phyloP scores from a whole-genome alignment of 257 asterid genomes.

The Lantana camara region DNA sequence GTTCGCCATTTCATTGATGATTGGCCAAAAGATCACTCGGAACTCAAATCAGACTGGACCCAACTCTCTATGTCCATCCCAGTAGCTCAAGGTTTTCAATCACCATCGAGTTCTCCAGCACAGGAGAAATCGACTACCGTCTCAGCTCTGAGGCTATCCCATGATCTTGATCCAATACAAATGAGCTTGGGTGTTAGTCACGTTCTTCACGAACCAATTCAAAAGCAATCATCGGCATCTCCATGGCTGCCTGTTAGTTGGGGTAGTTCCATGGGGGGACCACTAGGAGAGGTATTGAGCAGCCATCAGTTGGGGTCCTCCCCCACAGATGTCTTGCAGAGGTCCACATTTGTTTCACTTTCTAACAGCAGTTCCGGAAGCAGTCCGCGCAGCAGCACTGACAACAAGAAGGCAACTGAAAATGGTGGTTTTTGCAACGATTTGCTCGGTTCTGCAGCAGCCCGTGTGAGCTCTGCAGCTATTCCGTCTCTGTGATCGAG shows the following conservation, averaged over 20 bases:
- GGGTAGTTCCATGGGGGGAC: constrained; percentile 83
- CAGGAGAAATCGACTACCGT: constrained; percentile 51
- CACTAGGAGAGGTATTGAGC: constrained; percentile 75
- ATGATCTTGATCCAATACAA: constrained; percentile 56
- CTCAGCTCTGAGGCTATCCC: constrained; percentile 56
- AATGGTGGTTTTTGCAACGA: constrained; percentile 41
- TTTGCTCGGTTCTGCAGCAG: constrained; percentile 39
- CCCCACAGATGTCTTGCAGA: constrained; percentile 78
- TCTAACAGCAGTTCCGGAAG: constrained; percentile 81
- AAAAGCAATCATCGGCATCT: constrained; percentile 38
- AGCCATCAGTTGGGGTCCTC: constrained; percentile 60
- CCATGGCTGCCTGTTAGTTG: constrained; percentile 68
- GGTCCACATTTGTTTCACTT: constrained; percentile 58
- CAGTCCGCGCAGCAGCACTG: constrained; percentile 49
- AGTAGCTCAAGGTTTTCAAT: constrained; percentile 53
- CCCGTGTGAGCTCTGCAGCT: constrained; percentile 43
- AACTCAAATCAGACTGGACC: constrained; percentile 79
- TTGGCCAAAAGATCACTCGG: constrained; percentile 62
- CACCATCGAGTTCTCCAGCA: constrained; percentile 56
- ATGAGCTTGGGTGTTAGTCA: constrained; percentile 60
- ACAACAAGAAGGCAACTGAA: constrained; percentile 47
- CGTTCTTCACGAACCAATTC: constrained; percentile 29
- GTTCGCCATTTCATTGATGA: constrained; percentile 67
- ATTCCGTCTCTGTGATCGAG: constrained; percentile 41
- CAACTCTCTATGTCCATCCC: constrained; percentile 94